Base-by-base conservation (phyloP, 2,329 filamentous ascomycete species). In the Fusarium torreyae region DNA sequence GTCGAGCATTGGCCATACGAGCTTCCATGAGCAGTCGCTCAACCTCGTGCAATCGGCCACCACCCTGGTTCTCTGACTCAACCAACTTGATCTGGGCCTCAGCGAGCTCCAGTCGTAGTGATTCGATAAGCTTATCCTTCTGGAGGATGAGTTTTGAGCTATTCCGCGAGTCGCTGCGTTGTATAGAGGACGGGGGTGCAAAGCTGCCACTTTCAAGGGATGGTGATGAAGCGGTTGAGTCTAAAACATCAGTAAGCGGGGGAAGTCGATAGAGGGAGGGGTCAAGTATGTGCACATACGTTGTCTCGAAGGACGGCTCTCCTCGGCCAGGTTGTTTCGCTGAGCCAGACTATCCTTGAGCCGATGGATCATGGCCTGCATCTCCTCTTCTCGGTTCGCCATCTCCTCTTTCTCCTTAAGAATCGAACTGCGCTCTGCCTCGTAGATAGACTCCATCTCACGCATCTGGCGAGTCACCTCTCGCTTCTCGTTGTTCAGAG, bases 51-150 rank as follows among this genome's bases (percentile, higher is more conserved):
- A 97, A 84, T 28, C 92, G 90, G 45, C 94, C 94, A 54, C 94
- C 95, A 53, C 94, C 95, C 80, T 92, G 90, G 78, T 98, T 97
- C 81, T 98, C 94, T 56, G 96, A 90, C 80, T 98, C 95, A 28
- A 97, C 92, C 26, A 98, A 86, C 80, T 97, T 98, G 81, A 98
- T 97, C 79, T 98, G 94, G 22, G 93, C 91, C 80, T 98, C 96
- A 43, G 96, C 95, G 49, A 99, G 87, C 79, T 99, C 96, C 26
- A 98, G 87, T 58, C 95, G 89, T 66, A 99, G 85, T 13, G 92
- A 94, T 79, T 98, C 95, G 73, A 99, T 98, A 62, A 98, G 85
- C 81, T 97, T 96, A 81, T 99, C 96, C 80, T 98, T 99, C 79
- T 98, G 94, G 73, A 97, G 86, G 51, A 98, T 87, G 53, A 97